phyloP scores from a whole-genome alignment of 1,139 yeast genomes.

The Blastobotrys ciferrii region DNA sequence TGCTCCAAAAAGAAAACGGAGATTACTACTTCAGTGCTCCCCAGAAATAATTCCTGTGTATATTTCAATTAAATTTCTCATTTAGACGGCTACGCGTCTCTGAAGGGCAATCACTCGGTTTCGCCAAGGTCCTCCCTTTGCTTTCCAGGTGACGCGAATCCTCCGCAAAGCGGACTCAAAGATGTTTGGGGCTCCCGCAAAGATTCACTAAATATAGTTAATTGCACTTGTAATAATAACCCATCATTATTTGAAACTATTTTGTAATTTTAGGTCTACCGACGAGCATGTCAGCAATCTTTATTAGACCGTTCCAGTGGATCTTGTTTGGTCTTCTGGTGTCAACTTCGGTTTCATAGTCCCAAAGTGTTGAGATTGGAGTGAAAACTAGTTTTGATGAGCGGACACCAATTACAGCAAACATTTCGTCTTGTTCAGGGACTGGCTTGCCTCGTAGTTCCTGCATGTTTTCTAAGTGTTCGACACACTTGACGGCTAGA shows the following conservation, averaged over 20 bases:
- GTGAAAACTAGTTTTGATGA: slow-evolving; percentile 75
- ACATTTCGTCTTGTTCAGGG: slow-evolving; percentile 52
- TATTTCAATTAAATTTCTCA: too few species aligned
- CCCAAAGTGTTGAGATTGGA: slow-evolving; percentile 72
- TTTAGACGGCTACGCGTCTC: too few species aligned
- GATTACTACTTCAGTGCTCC: slow-evolving; percentile 37
- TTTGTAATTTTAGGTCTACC: slow-evolving; percentile 50
- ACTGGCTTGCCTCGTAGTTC: slow-evolving; percentile 25
- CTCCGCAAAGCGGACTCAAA: too few species aligned
- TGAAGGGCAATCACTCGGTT: too few species aligned
- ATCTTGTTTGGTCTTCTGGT: slow-evolving; percentile 86
- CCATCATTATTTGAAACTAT: background rate
- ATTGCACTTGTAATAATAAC: too few species aligned
- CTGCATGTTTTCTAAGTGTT: slow-evolving; percentile 63
- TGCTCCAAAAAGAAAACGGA: slow-evolving; percentile 49
- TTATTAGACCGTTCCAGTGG: slow-evolving; percentile 75
- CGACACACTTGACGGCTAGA: slow-evolving; percentile 82
- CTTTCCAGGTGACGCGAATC: too few species aligned
- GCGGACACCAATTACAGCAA: slow-evolving; percentile 83
- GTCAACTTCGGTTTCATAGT: slow-evolving; percentile 75
- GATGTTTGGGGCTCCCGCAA: too few species aligned
- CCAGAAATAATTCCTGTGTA: background rate
- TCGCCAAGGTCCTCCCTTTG: too few species aligned
- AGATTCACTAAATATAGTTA: too few species aligned
- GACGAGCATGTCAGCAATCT: slow-evolving; percentile 79